phyloP scores from a whole-genome alignment of 2,329 filamentous ascomycete species.

The Beauveria medogensis region DNA sequence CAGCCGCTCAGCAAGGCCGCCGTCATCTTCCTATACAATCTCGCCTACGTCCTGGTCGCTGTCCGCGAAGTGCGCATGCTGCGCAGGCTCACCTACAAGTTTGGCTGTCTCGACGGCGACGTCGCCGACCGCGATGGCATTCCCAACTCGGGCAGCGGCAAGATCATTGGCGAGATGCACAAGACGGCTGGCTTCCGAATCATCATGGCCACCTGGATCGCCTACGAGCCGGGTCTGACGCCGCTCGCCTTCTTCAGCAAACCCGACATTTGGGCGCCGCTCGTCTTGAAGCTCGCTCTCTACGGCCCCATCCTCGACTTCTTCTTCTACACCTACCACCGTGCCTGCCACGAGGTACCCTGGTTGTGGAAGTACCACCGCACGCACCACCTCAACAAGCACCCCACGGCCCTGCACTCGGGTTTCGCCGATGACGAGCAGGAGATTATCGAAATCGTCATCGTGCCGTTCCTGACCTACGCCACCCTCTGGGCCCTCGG shows the following conservation, averaged over 20 bases:
- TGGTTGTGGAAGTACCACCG: slow-evolving; percentile 32
- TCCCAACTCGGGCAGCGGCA: slow-evolving; percentile 22
- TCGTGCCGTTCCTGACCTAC: slow-evolving; percentile 32
- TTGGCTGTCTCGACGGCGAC: slow-evolving; percentile 22
- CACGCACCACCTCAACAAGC: slow-evolving; percentile 37
- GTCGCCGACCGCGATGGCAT: slow-evolving; percentile 27
- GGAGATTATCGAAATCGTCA: slow-evolving; percentile 33
- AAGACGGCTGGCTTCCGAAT: slow-evolving; percentile 19
- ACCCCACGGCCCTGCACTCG: slow-evolving; percentile 31
- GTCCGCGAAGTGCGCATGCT: slow-evolving; percentile 23
- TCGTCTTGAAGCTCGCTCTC: slow-evolving; percentile 23
- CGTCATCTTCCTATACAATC: slow-evolving; percentile 20
- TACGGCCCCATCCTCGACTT: slow-evolving; percentile 33
- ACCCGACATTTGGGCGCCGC: slow-evolving; percentile 18
- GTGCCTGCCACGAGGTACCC: slow-evolving; percentile 32
- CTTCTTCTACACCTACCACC: slow-evolving; percentile 35
- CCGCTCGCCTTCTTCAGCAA: slow-evolving; percentile 9
- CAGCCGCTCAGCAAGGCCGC: slow-evolving; percentile 10
- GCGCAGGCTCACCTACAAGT: slow-evolving; percentile 22
- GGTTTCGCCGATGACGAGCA: slow-evolving; percentile 36
- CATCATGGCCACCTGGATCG: slow-evolving; percentile 18
- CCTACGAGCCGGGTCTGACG: slow-evolving; percentile 15
- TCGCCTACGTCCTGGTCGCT: slow-evolving; percentile 22
- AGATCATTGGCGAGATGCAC: slow-evolving; percentile 19
- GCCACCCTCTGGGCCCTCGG: slow-evolving; percentile 25